Percentiles rank a stretch among this genome's conserved stretches.
These are phyloP conservation scores for Capronia americana DNA, from an alignment of 2,329 filamentous ascomycete genomes.

Conservation along the genomic window DNA sequence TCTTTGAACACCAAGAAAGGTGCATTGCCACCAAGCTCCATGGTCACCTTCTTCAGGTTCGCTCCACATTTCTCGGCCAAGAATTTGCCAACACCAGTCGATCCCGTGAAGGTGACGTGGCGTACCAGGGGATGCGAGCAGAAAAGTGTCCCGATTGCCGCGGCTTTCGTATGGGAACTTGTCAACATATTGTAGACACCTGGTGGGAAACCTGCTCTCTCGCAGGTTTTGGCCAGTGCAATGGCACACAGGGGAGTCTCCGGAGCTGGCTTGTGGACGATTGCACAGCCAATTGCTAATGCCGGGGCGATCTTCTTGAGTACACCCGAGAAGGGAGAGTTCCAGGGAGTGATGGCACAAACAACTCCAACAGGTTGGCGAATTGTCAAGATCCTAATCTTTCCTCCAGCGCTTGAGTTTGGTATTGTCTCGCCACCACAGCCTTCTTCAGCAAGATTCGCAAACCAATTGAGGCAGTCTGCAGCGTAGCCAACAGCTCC, in stretches of 20 bases:
- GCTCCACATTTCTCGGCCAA: conserved; percentile 64
- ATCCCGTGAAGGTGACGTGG: conserved; percentile 65
- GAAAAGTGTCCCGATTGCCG: conserved; percentile 49
- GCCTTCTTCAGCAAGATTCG: conserved; percentile 64
- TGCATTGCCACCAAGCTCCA: conserved; percentile 69
- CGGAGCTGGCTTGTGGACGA: conserved; percentile 72
- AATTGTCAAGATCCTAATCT: conserved; percentile 63
- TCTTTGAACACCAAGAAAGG: conserved; percentile 69
- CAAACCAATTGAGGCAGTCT: conserved; percentile 63
- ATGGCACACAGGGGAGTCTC: conserved; percentile 66
- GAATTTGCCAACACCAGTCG: conserved; percentile 65
- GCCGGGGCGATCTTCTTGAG: conserved; percentile 70
- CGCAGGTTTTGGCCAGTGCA: conserved; percentile 69
- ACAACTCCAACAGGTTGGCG: conserved; percentile 70
- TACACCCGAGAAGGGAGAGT: conserved; percentile 72
- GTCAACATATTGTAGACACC: conserved; percentile 67
- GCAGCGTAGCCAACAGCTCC: conserved; percentile 63
- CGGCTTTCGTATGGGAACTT: conserved; percentile 50
- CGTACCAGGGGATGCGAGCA: conserved; percentile 56
- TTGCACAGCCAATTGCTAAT: conserved; percentile 70
- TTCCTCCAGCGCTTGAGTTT: conserved; percentile 66
- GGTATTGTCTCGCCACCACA: conserved; percentile 61
- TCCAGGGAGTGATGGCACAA: conserved; percentile 73
- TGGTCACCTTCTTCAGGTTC: conserved; percentile 66
- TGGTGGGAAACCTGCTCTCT: conserved; percentile 60